phyloP scores from a whole-genome alignment of 2,329 filamentous ascomycete species.

The Sarocladium kiliense region DNA sequence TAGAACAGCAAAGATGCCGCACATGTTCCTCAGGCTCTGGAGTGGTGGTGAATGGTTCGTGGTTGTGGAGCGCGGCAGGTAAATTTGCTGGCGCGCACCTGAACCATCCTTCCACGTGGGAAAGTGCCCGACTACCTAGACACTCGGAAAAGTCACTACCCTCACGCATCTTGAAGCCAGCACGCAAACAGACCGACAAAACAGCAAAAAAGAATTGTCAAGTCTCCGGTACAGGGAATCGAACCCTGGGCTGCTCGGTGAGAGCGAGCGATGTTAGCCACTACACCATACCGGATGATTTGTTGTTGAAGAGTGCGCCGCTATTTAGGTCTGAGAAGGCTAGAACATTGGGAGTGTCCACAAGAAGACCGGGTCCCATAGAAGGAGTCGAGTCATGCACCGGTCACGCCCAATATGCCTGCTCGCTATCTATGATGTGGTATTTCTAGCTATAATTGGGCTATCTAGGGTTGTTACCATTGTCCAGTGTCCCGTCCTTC shows the following conservation, averaged over 20 bases:
- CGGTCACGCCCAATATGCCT: no score
- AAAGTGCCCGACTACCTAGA: no score
- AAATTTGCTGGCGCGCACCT: background rate
- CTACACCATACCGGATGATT: slow-evolving; percentile 28
- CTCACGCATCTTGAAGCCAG: no score
- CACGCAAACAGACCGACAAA: no score
- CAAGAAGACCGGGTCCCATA: no score
- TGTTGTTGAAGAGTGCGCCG: slow-evolving; percentile 1
- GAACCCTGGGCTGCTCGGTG: slow-evolving; percentile 31
- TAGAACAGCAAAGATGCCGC: slow-evolving; percentile 53
- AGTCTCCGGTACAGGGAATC: slow-evolving; percentile 21
- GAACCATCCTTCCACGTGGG: background rate
- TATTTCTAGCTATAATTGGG: no score
- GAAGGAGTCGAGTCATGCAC: slow-evolving; percentile 2
- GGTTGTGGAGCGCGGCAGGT: background rate
- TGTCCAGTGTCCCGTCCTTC: no score
- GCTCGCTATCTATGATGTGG: no score
- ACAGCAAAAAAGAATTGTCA: background rate
- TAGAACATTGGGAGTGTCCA: no score
- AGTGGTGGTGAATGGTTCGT: background rate
- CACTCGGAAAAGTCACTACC: no score
- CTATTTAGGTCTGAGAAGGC: background rate
- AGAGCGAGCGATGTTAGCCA: slow-evolving; percentile 32
- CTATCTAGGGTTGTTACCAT: no score
- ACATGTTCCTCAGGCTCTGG: slow-evolving; percentile 37